These are phyloP conservation scores for Iberis pinnata DNA, from an alignment of 345 rosid species.

Conservation along the genomic window DNA sequence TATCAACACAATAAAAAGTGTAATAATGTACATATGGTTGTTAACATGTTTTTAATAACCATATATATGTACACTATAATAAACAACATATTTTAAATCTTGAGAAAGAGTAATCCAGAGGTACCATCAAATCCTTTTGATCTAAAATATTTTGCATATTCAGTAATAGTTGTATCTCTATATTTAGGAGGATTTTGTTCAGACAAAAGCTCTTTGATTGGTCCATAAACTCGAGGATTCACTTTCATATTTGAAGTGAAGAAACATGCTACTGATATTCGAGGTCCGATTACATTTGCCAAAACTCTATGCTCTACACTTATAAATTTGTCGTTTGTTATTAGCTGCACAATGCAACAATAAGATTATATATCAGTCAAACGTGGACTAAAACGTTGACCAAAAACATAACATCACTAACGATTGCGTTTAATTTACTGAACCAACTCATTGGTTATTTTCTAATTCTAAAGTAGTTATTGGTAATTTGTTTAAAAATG, in stretches of 20 bases:
- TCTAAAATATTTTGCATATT: conserved; percentile 20
- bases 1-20: no score
- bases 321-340: conserved; percentile 41
- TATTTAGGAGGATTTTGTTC: conserved; percentile 30
- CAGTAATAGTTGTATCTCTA: conserved; percentile 32
- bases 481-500: no score
- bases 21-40: no score
- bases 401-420: no score
- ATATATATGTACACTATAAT: no score
- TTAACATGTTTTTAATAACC: no score
- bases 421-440: no score
- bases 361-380: no score
- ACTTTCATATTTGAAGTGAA: conserved; percentile 22
- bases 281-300: conserved; percentile 35
- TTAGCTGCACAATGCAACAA: conserved; percentile 26
- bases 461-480: no score
- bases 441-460: no score
- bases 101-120: conserved; percentile 31
- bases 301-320: conserved; percentile 44
- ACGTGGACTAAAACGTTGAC: neutral
- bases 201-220: conserved; percentile 35
- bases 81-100: conserved; percentile 21
- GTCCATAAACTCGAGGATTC: conserved; percentile 28
- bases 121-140: conserved; percentile 35
- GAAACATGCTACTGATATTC: conserved; percentile 33